These are phyloP conservation scores for Lactarius sanguifluus DNA, from an alignment of 768 basidiomycete genomes.

Conservation along the genomic window DNA sequence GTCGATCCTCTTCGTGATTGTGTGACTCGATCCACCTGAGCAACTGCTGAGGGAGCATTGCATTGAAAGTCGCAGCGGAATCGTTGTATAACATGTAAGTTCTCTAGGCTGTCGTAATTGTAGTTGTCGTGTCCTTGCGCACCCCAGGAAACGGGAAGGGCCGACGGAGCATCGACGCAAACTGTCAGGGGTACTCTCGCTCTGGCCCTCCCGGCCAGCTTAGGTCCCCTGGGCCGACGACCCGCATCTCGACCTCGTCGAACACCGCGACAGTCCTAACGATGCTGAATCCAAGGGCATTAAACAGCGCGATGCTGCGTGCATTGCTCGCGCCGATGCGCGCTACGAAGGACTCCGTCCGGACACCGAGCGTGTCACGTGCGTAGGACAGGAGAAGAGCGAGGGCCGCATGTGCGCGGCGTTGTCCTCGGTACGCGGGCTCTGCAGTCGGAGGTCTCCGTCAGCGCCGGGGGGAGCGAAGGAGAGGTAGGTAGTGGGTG, in stretches of 20 bases:
- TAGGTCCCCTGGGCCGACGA: slow-evolving; percentile 4
- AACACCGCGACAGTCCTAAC: slow-evolving; percentile 73
- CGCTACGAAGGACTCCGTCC: slow-evolving; percentile 55
- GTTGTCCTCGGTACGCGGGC: slow-evolving; percentile 62
- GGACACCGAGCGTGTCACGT: slow-evolving; percentile 43
- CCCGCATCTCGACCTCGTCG: slow-evolving; percentile 79
- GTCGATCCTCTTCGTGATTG: too few species aligned
- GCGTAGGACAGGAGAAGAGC: slow-evolving; percentile 69
- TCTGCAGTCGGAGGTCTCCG: slow-evolving; percentile 46
- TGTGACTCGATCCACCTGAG: not conserved
- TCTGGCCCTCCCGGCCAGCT: slow-evolving; percentile 14
- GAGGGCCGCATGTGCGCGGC: slow-evolving; percentile 62
- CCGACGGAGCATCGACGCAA: too few species aligned
- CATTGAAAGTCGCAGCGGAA: too few species aligned
- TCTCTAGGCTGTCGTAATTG: too few species aligned
- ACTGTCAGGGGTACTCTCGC: slow-evolving; percentile 12
- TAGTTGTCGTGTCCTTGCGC: too few species aligned
- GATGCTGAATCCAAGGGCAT: slow-evolving; percentile 70
- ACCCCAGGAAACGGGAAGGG: too few species aligned
- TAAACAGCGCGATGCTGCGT: slow-evolving; percentile 71
- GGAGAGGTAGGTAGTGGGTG: not conserved
- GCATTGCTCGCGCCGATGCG: slow-evolving; percentile 70
- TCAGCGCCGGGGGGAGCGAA: not conserved
- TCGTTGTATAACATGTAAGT: too few species aligned
- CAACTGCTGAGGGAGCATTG: not conserved